Conservation (phyloP, 108 stramenopile species). For the Seminavis robusta region DNA sequence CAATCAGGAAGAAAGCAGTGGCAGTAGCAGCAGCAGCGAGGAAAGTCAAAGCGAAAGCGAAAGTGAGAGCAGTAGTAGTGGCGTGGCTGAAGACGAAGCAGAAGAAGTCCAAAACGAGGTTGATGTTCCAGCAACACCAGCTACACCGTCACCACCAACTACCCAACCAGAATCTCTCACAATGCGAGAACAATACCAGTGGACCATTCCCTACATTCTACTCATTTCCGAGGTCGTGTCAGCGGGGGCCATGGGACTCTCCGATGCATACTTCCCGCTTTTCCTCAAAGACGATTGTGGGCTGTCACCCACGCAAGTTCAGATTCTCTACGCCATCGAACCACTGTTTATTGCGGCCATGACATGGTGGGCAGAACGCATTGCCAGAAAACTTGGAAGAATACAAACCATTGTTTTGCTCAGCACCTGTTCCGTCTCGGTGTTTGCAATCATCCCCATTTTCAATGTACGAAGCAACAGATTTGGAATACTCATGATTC, state of each 20-base stretch:
- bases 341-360: slow-evolving; percentile 13
- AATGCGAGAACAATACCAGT: too few relatives aligned
- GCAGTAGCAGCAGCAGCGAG: too few relatives aligned
- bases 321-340: slow-evolving; percentile 17
- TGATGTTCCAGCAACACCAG: too few relatives aligned
- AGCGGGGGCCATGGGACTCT: slow-evolving; percentile 32
- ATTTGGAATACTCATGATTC: slow-evolving; percentile 16
- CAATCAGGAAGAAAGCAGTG: not conserved
- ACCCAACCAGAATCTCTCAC: too few relatives aligned
- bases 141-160: too few relatives aligned
- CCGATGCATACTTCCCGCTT: slow-evolving; percentile 40
- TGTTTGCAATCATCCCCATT: slow-evolving; percentile 23
- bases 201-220: slow-evolving; percentile 15
- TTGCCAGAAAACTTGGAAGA: slow-evolving; percentile 13
- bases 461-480: not conserved
- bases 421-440: slow-evolving; percentile 4
- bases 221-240: slow-evolving; percentile 19
- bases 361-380: not conserved
- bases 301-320: slow-evolving; percentile 30
- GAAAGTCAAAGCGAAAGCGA: too few relatives aligned
- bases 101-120: too few relatives aligned
- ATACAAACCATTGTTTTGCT: slow-evolving; percentile 18
- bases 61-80: too few relatives aligned
- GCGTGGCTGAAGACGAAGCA: too few relatives aligned
- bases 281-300: slow-evolving; percentile 30